These are phyloP conservation scores for Austroboletus eburneus DNA, from an alignment of 768 basidiomycete species.

Conservation along the genomic window DNA sequence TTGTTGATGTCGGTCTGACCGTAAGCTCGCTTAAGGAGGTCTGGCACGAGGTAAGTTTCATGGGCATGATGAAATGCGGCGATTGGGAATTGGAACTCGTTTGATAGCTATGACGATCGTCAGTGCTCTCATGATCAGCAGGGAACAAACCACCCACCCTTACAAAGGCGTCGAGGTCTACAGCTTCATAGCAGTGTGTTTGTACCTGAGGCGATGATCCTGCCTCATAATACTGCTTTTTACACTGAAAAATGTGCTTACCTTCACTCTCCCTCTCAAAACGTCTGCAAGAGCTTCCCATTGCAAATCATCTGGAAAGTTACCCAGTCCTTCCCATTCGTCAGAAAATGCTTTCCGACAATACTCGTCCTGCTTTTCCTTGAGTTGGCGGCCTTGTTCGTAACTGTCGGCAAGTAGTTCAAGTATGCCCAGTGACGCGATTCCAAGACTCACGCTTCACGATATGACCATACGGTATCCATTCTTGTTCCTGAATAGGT, in stretches of 20 bases:
- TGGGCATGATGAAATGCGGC: constrained; percentile 78
- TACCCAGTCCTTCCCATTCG: constrained; percentile 42
- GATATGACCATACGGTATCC: constrained; percentile 65
- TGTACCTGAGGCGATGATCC: constrained; percentile 33
- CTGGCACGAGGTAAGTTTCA: constrained; percentile 79
- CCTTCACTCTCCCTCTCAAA: constrained; percentile 71
- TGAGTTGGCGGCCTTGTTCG: constrained; percentile 60
- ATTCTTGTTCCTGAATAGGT: constrained; percentile 48
- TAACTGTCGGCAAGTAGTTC: constrained; percentile 35
- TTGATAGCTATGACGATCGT: constrained; percentile 47
- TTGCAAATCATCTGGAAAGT: constrained; percentile 65
- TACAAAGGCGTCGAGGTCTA: constrained; percentile 64
- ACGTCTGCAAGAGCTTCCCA: constrained; percentile 72
- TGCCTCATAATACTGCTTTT: neutral
- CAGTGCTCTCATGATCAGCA: neutral
- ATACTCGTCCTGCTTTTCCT: constrained; percentile 63
- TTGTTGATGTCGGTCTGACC: constrained; percentile 30
- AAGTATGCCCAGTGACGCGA: neutral
- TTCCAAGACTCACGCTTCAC: constrained; percentile 40
- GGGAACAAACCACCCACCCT: constrained; percentile 40
- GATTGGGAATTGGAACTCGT: constrained; percentile 77
- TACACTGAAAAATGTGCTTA: constrained; percentile 17
- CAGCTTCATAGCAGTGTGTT: constrained; percentile 56
- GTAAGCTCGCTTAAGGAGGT: constrained; percentile 66
- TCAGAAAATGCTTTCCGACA: constrained; percentile 48